Evolutionary conservation across 2,329 filamentous ascomycete genomes (phyloP), one percentile per base, ranked within the genome.

Genomic region (Cladosporium sp.): DNA sequence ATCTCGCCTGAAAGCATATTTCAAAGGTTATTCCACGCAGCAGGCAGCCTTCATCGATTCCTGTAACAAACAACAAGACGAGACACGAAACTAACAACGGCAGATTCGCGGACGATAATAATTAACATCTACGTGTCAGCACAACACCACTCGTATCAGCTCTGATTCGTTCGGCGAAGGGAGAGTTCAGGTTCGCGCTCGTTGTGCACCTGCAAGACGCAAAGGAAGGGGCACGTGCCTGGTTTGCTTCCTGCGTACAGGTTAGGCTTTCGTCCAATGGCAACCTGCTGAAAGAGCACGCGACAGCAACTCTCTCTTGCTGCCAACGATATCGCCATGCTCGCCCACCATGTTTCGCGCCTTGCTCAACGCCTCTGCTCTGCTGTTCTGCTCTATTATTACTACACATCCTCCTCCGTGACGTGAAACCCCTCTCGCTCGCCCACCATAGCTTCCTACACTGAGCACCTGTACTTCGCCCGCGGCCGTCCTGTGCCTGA

Each of bases 381-480:
- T 63, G 60, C 60, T 46, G 60, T 46, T 5, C 16, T 28, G 23
- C 60, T 49, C 30, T 53, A 54, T 63, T 63, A 56, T 23, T 36
- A 39, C 30, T n/a, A n/a, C 14, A 16, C 11, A 21, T 18, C 26
- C 25, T 32, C 25, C 60, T 23, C 51, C 49, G 32, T 56, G 60
- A 36, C 13, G 60, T 54, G 60, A 53, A 59, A n/a, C 11, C 39
- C 57, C n/a, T 60, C 56, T 28, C 26, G 28, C 48, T 70, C 68
- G 69, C 69, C 71, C 71, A 69, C 66, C 68, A 67, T 71, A 69
- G 70, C 70, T 67, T 71, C 71, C 59, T 74, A 72, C 68, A 61
- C 71, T 63, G 66, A 68, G 16, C 67, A 71, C 34, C 66, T 73
- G 64, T 73, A 70, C 67, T 67, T 67, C 64, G 71, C 72, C 58